Conservation (phyloP, 2,329 filamentous ascomycete genomes). For the Alternaria alternata region DNA sequence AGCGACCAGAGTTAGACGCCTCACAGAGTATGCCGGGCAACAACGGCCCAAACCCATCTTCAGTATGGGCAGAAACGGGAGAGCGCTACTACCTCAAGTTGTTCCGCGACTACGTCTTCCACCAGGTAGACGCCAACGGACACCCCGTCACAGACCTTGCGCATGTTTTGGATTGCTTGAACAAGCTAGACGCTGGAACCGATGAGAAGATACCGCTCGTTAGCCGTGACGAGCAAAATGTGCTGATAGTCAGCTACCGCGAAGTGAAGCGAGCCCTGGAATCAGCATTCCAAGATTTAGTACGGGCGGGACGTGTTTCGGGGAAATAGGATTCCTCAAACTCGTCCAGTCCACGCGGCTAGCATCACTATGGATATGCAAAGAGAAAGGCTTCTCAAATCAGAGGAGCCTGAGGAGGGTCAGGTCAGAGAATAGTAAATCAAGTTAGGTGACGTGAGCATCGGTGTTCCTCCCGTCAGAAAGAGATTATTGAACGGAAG, state of each 20-base stretch:
- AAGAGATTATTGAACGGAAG: not conserved
- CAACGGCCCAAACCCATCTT: constrained; percentile 38
- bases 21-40: constrained; percentile 59
- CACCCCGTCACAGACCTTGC: constrained; percentile 85
- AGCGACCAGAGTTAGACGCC: constrained; percentile 83
- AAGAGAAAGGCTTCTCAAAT: not conserved
- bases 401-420: not conserved
- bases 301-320: constrained; percentile 43
- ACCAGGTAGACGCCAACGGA: constrained; percentile 87
- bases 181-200: constrained; percentile 88
- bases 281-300: constrained; percentile 66
- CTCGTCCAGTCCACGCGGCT: constrained; percentile 17
- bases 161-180: constrained; percentile 85
- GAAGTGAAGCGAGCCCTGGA: constrained; percentile 77
- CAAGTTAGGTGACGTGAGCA: not conserved
- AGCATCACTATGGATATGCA: constrained; percentile 7
- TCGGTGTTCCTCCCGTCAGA: not conserved
- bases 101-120: constrained; percentile 96
- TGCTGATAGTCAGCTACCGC: constrained; percentile 87
- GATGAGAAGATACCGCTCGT: constrained; percentile 87
- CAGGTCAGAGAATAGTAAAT: not conserved
- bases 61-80: constrained; percentile 87
- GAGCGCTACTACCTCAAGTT: constrained; percentile 93
- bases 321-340: constrained; percentile 36
- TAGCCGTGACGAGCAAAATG: constrained; percentile 88